Evolutionary conservation across 1,139 yeast species (phyloP), one percentile per base, ranked within the genome.

Genomic region (Debaryomyces psychrophilus): DNA sequence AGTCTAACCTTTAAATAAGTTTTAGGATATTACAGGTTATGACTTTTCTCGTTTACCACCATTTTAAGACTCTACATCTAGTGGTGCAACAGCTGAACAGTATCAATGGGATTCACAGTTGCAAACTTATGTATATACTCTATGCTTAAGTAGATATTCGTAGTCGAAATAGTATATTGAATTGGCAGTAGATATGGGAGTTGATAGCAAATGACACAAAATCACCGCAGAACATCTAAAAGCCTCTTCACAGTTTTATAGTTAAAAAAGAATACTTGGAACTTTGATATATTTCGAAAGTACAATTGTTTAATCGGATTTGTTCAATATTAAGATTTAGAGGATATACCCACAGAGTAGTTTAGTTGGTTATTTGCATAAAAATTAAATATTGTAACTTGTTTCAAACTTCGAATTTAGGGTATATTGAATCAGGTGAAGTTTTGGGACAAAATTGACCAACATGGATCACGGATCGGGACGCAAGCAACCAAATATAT

Each of bases 381-480:
- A 15, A 12, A 29, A 20, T 20, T n/a, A 20, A 5, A 20, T 20
- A 20, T 20, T 20, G 22, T 20, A 20, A 20, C 22, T 20, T 20
- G 5, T 20, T 20, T 20, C 22, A 20, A 20, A 20, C 22, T 20
- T 20, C 22, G n/a, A n/a, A 20, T 20, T 20, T 20, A 4, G 22
- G 22, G 22, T 20, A 20, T 15, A 23, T 14, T 35, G 17, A 35
- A 23, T 14, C 38, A 23, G 28, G 38, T 12, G 18, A 11, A 14
- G 17, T 5, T 3, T 26, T 17, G 41, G 34, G 26, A 38, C 22
- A 28, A 28, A 37, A 28, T 33, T 33, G 36, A 25, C 22, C 41
- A 38, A 28, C 2, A 38, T 38, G 41, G 35, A 38, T 28, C 26
- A 28, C 14, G 14, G 9, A 9, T 15, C 26, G 18, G 41, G 41